Percentiles rank a stretch among this genome's conserved stretches.
phyloP scores from a whole-genome alignment of 805 yeast genomes.

The Saccharomyces eubayanus region DNA sequence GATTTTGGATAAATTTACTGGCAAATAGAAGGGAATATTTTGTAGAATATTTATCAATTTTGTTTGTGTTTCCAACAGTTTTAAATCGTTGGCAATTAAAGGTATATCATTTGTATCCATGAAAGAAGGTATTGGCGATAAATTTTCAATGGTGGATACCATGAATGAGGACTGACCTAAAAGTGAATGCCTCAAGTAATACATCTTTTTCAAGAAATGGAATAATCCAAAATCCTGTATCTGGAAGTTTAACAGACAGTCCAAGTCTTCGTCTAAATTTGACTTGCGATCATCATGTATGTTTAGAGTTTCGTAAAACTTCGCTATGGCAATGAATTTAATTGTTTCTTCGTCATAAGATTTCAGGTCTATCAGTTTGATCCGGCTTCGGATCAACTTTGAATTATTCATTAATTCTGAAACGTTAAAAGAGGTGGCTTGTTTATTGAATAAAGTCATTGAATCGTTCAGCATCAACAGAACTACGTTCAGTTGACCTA shows the following conservation, averaged over 20 bases:
- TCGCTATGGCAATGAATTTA: background rate
- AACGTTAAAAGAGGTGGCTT: background rate
- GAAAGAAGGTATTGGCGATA: background rate
- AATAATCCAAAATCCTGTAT: background rate
- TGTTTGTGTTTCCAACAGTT: background rate
- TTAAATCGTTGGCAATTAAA: background rate
- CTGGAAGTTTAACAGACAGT: background rate
- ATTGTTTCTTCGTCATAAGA: background rate
- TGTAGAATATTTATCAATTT: conserved; percentile 1
- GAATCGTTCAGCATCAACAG: background rate
- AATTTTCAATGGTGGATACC: background rate
- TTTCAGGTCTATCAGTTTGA: background rate
- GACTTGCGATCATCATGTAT: background rate
- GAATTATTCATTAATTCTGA: background rate
- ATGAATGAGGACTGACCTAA: background rate
- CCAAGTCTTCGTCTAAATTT: background rate
- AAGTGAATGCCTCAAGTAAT: background rate
- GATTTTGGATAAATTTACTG: background rate
- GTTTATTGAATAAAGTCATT: background rate
- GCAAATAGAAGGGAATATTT: background rate
- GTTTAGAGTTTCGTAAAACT: background rate
- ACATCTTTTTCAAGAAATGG: background rate
- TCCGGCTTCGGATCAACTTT: background rate
- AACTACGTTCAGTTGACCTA: background rate
- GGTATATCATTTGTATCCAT: background rate